Evolutionary conservation across 768 basidiomycete genomes (phyloP).

Genomic region (Kwoniella sp.): DNA sequence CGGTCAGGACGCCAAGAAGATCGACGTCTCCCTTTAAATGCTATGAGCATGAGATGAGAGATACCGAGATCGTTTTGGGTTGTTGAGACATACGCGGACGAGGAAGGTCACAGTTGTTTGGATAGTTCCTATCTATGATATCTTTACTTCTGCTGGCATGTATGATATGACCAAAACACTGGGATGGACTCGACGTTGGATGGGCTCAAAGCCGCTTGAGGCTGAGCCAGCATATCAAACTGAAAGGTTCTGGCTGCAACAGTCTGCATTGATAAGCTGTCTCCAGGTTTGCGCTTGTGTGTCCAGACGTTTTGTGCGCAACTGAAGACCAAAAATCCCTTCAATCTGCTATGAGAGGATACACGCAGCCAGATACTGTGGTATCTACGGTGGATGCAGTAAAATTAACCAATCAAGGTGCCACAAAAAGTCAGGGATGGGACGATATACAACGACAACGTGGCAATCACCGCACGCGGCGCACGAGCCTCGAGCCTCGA

Average conservation of each 20-base stretch:
- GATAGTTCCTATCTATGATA: constrained; percentile 6
- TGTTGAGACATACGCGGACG: constrained; percentile 1
- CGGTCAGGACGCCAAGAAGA: constrained; percentile 61
- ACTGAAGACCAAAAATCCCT: no score
- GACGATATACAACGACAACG: constrained; percentile 7
- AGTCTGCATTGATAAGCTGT: no score
- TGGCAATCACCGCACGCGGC: constrained; percentile 12
- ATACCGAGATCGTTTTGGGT: constrained; percentile 11
- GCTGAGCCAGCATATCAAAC: no score
- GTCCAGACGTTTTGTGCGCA: no score
- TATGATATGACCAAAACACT: constrained; percentile 33
- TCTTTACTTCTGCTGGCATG: constrained; percentile 28
- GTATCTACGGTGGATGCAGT: no score
- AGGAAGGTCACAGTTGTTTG: constrained; percentile 11
- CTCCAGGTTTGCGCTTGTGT: no score
- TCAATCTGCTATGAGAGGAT: no score
- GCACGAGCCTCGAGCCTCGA: constrained; percentile 8
- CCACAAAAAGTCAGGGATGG: constrained; percentile 27
- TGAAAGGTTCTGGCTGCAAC: no score
- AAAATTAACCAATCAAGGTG: constrained; percentile 22
- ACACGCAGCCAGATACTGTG: no score
- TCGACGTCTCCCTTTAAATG: constrained; percentile 56
- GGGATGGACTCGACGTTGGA: no score
- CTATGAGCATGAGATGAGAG: background rate
- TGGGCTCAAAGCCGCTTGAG: no score